Evolutionary conservation across 1,284 basidiomycete genomes (phyloP), one percentile per base, ranked within the genome.

Genomic region (Veloporphyrellus conicus): DNA sequence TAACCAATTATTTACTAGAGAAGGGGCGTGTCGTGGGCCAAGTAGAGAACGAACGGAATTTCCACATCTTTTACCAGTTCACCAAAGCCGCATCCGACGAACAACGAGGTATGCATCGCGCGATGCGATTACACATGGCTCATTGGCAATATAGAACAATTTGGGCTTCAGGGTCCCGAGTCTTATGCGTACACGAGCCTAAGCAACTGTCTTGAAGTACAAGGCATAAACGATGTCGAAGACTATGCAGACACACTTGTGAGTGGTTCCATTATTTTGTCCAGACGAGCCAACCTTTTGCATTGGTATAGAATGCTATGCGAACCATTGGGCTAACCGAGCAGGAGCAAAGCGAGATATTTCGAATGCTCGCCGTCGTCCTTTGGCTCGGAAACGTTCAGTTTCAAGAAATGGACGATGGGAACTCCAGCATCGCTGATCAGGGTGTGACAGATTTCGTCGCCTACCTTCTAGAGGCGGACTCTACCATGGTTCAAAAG

Each of bases 61-160:
- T 99, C 69, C 96, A 99, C 68, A 96, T 99, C 55, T 99, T 99
- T 74, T 99, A 99, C 70, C 96, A 99, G 67, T 95, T 99, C 68
- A 97, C 96, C 35, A 99, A 98, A 68, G 93, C 87, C 6, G 96
- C 96, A 5, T 84, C 87, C 6, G 76, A 85, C 38, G 87, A 86
- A 45, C 92, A 97, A 69, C 81, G 93, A 68, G 90, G 91, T 90
- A 59, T 15, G 34, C 10, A 35, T 46, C 44, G n/a, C 48, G 16
- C 27, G 25, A 19, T 34, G 25, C 45, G 45, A 7, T 36, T 38
- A 45, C 29, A 43, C 41, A 38, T 39, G 27, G 41, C 58, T 61
- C 27, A 59, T 50, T 31, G n/a, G 35, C 19, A 45, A 43, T 28
- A 6, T 67, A 93, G 95, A 99, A 71, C 80, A 84, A 50, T 96